Evolutionary conservation across 1,284 basidiomycete genomes (phyloP).

Genomic region (Microbotryum intermedium): DNA sequence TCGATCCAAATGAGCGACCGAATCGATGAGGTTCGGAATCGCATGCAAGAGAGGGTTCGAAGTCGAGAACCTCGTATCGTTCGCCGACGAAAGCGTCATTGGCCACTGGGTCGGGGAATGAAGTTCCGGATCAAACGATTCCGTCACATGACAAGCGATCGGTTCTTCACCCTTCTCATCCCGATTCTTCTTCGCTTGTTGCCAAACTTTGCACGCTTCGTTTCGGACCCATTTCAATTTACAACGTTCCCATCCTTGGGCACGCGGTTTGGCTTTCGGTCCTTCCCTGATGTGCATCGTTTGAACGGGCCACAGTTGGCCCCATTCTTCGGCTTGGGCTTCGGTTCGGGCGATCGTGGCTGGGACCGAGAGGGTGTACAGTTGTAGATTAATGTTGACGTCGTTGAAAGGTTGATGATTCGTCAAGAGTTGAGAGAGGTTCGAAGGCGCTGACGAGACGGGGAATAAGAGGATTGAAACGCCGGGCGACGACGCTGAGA

Average conservation of each 20-base stretch:
- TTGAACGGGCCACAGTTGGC: conserved; percentile 62
- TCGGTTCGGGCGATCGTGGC: conserved; percentile 59
- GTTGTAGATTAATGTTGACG: background rate
- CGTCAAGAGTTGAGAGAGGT: conserved; percentile 35
- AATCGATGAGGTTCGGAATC: conserved; percentile 62
- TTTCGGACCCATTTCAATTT: conserved; percentile 54
- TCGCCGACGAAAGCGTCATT: conserved; percentile 40
- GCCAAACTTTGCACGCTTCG: conserved; percentile 60
- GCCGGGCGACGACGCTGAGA: background rate
- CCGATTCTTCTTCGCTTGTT: conserved; percentile 49
- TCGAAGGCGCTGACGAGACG: conserved; percentile 13
- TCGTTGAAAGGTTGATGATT: background rate
- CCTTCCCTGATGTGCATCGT: conserved; percentile 63
- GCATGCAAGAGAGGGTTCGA: conserved; percentile 74
- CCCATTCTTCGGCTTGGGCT: conserved; percentile 51
- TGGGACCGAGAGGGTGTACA: conserved; percentile 52
- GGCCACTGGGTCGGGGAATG: conserved; percentile 21
- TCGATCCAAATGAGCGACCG: conserved; percentile 41
- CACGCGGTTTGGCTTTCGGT: conserved; percentile 42
- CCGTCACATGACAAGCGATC: conserved; percentile 63
- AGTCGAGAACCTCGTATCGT: conserved; percentile 60
- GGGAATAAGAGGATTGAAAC: conserved; percentile 35
- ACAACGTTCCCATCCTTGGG: conserved; percentile 39
- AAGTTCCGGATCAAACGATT: conserved; percentile 48
- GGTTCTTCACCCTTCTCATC: conserved; percentile 57